Evolutionary conservation across 208 protist genomes (phyloP).

Genomic region (Trypanosoma rangeli): DNA sequence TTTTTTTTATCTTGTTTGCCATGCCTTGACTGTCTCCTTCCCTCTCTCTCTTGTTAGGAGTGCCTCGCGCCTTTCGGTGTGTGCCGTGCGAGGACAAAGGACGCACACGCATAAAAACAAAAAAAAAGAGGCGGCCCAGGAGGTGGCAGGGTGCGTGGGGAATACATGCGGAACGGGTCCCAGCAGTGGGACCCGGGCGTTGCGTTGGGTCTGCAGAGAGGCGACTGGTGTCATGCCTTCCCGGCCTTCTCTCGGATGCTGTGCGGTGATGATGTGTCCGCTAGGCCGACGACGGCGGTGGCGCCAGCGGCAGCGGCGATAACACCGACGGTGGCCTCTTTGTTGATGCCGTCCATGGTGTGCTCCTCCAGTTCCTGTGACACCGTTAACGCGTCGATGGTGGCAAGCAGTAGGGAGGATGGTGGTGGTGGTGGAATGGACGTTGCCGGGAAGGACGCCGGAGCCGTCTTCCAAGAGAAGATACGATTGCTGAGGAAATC

Average conservation of each 20-base stretch:
- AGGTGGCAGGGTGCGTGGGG: not conserved
- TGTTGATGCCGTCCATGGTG: not conserved
- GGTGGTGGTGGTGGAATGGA: not conserved
- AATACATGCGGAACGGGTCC: not conserved
- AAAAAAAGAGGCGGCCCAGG: not conserved
- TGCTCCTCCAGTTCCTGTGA: not conserved
- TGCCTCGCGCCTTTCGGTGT: not conserved
- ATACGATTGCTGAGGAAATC: slow-evolving; percentile 21
- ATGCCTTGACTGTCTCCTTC: too few relatives aligned
- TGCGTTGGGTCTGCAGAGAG: not conserved
- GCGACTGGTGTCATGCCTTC: not conserved
- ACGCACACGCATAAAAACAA: not conserved
- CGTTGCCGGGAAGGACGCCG: not conserved
- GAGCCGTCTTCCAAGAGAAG: slow-evolving; percentile 21
- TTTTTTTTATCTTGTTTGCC: not conserved
- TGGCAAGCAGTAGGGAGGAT: not conserved
- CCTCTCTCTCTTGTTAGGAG: not conserved
- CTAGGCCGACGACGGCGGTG: not conserved
- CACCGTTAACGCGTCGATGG: not conserved
- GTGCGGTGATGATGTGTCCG: not conserved
- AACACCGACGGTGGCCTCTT: not conserved
- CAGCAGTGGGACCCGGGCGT: not conserved
- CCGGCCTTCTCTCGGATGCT: not conserved
- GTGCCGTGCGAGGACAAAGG: too few relatives aligned
- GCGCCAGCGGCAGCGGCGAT: not conserved